These are phyloP conservation scores for Hirsutella thompsonii DNA, from an alignment of 2,329 filamentous ascomycete species.

Conservation along the genomic window DNA sequence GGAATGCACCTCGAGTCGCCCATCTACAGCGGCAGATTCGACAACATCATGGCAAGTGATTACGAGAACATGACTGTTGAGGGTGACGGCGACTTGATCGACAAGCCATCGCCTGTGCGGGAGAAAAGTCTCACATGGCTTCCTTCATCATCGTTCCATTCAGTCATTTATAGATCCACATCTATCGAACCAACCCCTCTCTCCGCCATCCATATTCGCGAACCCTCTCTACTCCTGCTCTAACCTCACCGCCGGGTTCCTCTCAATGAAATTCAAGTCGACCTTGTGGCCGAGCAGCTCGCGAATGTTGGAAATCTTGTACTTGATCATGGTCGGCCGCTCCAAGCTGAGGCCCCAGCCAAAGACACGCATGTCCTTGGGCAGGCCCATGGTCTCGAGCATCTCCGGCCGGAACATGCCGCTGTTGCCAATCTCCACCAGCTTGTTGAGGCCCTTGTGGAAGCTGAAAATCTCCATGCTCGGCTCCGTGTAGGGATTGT, in stretches of 20 bases:
- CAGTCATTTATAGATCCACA: too few species aligned
- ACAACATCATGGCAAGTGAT: too few species aligned
- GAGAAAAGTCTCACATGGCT: too few species aligned
- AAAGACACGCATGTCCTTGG: conserved; percentile 83
- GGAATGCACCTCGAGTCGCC: too few species aligned
- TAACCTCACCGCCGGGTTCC: conserved; percentile 79
- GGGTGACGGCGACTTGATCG: too few species aligned
- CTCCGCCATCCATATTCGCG: background rate
- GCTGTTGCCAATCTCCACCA: conserved; percentile 95
- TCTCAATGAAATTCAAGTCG: conserved; percentile 83
- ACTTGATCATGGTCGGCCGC: conserved; percentile 97
- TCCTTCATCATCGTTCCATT: too few species aligned
- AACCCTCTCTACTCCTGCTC: conserved; percentile 55
- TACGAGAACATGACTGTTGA: too few species aligned
- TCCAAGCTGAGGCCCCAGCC: conserved; percentile 89
- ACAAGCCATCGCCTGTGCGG: too few species aligned
- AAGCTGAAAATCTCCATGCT: conserved; percentile 98
- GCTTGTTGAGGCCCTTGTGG: conserved; percentile 77
- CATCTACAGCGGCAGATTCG: too few species aligned
- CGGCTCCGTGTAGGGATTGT: conserved; percentile 60
- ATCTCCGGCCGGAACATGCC: conserved; percentile 99
- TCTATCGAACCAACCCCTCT: too few species aligned
- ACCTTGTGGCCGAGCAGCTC: conserved; percentile 92
- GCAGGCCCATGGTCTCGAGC: conserved; percentile 87
- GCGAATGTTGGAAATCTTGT: conserved; percentile 76